phyloP scores from a whole-genome alignment of 2,329 filamentous ascomycete species.

The Trichoderma sp. region DNA sequence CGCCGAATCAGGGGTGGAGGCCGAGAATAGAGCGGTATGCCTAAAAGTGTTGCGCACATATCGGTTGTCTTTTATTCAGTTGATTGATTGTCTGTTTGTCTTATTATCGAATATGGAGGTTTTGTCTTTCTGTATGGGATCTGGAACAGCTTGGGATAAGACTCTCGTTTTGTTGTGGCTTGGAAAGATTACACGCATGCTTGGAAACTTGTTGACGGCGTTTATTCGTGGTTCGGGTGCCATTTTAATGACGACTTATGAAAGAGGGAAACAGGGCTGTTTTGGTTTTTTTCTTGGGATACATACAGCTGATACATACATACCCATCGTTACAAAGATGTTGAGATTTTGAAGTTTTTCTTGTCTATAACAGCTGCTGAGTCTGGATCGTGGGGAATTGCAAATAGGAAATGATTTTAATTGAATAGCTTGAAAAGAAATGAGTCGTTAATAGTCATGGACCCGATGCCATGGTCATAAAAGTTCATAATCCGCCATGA shows the following conservation, averaged over 20 bases:
- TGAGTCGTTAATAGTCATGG: background rate
- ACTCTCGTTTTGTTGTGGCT: background rate
- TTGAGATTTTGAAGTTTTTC: background rate
- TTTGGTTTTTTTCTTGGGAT: background rate
- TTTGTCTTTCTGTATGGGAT: background rate
- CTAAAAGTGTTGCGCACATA: constrained; percentile 14
- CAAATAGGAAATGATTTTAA: background rate
- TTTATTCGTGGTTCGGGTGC: background rate
- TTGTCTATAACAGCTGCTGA: background rate
- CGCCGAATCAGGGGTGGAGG: constrained; percentile 12
- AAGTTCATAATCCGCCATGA: background rate
- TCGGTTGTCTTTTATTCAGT: background rate
- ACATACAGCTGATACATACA: background rate
- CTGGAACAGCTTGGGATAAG: background rate
- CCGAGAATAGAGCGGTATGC: constrained; percentile 33
- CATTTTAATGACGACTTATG: constrained; percentile 13
- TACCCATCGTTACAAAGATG: background rate
- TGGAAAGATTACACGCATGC: background rate
- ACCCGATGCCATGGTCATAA: background rate
- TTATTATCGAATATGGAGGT: background rate
- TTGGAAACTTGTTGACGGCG: background rate
- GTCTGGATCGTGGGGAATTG: background rate
- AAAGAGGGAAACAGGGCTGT: background rate
- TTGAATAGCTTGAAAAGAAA: background rate
- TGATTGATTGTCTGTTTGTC: background rate